phyloP scores from a whole-genome alignment of 2,329 filamentous ascomycete species.

The Colletotrichum destructivum region DNA sequence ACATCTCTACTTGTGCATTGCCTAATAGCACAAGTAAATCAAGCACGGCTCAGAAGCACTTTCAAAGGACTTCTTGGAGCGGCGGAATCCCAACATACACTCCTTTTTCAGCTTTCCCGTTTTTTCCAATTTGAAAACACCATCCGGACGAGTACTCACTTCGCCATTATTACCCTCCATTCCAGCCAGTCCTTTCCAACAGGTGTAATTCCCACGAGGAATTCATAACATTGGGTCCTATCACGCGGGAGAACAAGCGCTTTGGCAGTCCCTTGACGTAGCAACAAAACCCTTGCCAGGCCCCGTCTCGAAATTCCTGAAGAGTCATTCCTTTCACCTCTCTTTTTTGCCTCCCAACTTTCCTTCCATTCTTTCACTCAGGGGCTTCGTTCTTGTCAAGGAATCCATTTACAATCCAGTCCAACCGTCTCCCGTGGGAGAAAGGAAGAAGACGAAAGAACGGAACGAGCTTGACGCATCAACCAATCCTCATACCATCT shows the following conservation, averaged over 20 bases:
- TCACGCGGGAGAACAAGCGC: slow-evolving; percentile 16
- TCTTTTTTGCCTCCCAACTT: slow-evolving; percentile 36
- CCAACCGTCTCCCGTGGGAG: slow-evolving; percentile 15
- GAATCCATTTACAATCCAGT: slow-evolving; percentile 43
- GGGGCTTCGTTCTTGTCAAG: slow-evolving; percentile 40
- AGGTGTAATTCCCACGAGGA: slow-evolving; percentile 26
- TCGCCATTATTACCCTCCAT: slow-evolving; percentile 40
- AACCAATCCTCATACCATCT: slow-evolving; percentile 14
- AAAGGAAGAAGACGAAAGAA: slow-evolving; percentile 23
- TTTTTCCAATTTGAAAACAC: slow-evolving; percentile 20
- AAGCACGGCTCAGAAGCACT: slow-evolving; percentile 14
- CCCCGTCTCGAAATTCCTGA: slow-evolving; percentile 41
- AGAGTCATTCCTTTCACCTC: slow-evolving; percentile 42
- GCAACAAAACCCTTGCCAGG: slow-evolving; percentile 40
- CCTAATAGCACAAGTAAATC: slow-evolving; percentile 8
- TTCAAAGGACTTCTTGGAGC: slow-evolving; percentile 10
- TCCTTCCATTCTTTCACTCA: slow-evolving; percentile 42
- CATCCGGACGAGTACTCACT: slow-evolving; percentile 29
- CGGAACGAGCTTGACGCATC: slow-evolving; percentile 28
- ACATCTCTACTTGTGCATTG: slow-evolving; percentile 15
- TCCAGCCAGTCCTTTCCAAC: slow-evolving; percentile 31
- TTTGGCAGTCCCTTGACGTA: slow-evolving; percentile 23
- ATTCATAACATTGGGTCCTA: slow-evolving; percentile 18
- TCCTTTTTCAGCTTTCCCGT: slow-evolving; percentile 27
- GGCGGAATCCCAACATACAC: slow-evolving; percentile 29